Evolutionary conservation across 805 yeast species (phyloP).

Genomic region (Pichia phayaonensis): DNA sequence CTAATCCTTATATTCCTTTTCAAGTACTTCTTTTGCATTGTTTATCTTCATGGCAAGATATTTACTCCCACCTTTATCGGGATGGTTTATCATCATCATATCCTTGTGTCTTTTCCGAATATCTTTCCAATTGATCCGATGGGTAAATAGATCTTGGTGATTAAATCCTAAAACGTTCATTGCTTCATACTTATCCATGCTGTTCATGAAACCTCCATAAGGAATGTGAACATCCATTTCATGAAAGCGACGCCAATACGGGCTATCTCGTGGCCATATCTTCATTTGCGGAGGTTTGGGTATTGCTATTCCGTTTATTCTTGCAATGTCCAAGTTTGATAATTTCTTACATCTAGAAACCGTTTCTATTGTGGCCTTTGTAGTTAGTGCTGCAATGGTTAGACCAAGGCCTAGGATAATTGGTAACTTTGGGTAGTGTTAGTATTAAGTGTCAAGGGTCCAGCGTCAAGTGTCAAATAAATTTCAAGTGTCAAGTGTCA

Average conservation of each 20-base stretch:
- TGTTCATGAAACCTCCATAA: conserved; percentile 56
- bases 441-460: no score
- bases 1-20: conserved; percentile 30
- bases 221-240: conserved; percentile 28
- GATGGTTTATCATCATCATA: conserved; percentile 78
- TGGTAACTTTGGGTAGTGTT: conserved; percentile 32
- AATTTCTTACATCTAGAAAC: conserved; percentile 24
- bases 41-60: conserved; percentile 78
- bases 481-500: no score
- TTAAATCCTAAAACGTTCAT: conserved; percentile 53
- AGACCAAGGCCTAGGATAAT: conserved; percentile 48
- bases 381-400: conserved; percentile 43
- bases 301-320: conserved; percentile 29
- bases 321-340: conserved; percentile 32
- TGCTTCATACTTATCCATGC: conserved; percentile 69
- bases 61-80: conserved; percentile 84
- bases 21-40: conserved; percentile 76
- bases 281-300: not conserved
- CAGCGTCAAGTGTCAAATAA: no score
- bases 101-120: conserved; percentile 67
- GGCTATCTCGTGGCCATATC: conserved; percentile 4
- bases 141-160: conserved; percentile 18
- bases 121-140: conserved; percentile 38
- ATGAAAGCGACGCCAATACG: conserved; percentile 5
- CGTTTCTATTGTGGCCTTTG: conserved; percentile 32